These are phyloP conservation scores for Penicillium ochrochloron DNA, from an alignment of 495 filamentous ascomycete species.

Conservation along the genomic window DNA sequence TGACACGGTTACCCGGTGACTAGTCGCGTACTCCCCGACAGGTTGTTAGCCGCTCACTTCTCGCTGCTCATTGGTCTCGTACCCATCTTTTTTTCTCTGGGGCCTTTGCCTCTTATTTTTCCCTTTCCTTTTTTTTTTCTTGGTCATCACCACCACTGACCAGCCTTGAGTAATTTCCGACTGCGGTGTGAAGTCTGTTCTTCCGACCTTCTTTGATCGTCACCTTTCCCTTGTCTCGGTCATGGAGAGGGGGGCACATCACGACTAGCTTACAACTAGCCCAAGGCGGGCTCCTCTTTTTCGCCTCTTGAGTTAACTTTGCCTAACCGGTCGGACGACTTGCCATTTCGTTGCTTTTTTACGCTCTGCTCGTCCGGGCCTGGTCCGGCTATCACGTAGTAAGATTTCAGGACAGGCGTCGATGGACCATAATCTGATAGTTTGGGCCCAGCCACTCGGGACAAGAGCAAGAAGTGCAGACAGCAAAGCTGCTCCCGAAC, in stretches of 20 bases:
- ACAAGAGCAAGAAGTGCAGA: neutral
- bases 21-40: slow-evolving; percentile 31
- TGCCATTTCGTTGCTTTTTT: slow-evolving; percentile 11
- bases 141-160: neutral
- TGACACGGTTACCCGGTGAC: slow-evolving; percentile 33
- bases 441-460: slow-evolving; percentile 23
- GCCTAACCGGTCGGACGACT: slow-evolving; percentile 1
- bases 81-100: neutral
- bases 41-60: slow-evolving; percentile 24
- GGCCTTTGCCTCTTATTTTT: neutral
- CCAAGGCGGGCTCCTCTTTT: slow-evolving; percentile 10
- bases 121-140: neutral
- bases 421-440: slow-evolving; percentile 31
- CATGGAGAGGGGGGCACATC: neutral
- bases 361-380: neutral
- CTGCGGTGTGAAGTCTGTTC: slow-evolving; percentile 7
- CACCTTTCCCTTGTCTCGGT: slow-evolving; percentile 12
- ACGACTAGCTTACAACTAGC: slow-evolving; percentile 1
- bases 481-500: neutral
- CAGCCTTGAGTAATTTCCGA: slow-evolving; percentile 9
- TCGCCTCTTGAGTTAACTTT: slow-evolving; percentile 13
- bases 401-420: slow-evolving; percentile 25
- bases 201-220: slow-evolving; percentile 15
- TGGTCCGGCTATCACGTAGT: slow-evolving; percentile 1
- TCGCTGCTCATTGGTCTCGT: slow-evolving; percentile 14